Evolutionary conservation across 169 alveolate genomes (phyloP).

Genomic region (Plasmodium inui): DNA sequence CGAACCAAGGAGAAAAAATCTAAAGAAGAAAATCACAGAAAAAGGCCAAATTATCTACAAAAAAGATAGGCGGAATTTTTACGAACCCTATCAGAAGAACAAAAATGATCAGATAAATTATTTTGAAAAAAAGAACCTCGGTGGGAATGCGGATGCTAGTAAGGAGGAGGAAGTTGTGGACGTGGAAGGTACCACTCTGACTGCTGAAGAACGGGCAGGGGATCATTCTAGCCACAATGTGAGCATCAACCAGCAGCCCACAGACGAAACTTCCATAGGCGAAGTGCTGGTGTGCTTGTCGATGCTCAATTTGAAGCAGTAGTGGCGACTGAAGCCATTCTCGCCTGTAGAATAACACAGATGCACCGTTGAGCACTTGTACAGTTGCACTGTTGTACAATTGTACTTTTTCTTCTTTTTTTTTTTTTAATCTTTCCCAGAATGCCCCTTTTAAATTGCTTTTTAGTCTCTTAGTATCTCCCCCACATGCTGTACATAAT

Average conservation of each 20-base stretch:
- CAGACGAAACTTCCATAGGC: conserved; percentile 67
- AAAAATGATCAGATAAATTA: not conserved
- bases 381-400: not conserved
- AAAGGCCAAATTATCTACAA: conserved; percentile 59
- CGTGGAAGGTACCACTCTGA: not conserved
- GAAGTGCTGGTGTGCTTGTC: conserved; percentile 69
- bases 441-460: not conserved
- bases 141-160: not conserved
- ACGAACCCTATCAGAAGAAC: conserved; percentile 51
- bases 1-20: conserved; percentile 74
- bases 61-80: conserved; percentile 70
- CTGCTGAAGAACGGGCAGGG: not conserved
- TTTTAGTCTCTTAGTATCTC: not conserved
- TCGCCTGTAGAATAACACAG: not conserved
- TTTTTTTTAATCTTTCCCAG: not conserved
- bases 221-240: not conserved
- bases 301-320: conserved; percentile 49
- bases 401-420: not conserved
- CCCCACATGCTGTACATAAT: not conserved
- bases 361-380: not conserved
- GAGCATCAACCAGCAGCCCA: not conserved
- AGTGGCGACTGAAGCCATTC: not conserved
- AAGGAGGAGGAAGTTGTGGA: not conserved
- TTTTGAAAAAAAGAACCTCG: not conserved
- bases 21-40: conserved; percentile 67